Evolutionary conservation across 1,139 yeast genomes (phyloP).

Genomic region (Candida sp.): DNA sequence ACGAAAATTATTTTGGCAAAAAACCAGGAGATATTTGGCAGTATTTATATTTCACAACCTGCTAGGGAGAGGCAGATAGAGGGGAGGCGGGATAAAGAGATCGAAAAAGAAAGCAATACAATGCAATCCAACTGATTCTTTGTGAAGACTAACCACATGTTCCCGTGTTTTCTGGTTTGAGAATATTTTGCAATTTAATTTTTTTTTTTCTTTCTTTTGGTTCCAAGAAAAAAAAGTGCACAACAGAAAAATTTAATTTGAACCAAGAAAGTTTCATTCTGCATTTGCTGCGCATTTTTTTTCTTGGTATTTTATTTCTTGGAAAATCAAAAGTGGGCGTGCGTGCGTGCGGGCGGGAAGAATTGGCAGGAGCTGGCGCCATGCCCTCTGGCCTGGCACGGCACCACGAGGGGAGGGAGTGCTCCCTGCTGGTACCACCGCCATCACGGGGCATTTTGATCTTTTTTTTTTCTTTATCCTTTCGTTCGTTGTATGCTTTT

Average conservation of each 20-base stretch:
- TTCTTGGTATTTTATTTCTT: not conserved
- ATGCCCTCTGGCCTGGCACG: no score
- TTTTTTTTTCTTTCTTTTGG: not conserved
- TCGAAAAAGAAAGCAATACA: not conserved
- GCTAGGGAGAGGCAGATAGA: not conserved
- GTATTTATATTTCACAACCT: not conserved
- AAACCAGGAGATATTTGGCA: not conserved
- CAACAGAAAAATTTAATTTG: no score
- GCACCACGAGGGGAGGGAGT: no score
- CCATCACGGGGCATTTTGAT: no score
- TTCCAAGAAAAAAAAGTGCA: constrained; percentile 1
- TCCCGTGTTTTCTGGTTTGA: not conserved
- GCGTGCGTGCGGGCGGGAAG: no score
- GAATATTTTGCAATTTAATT: not conserved
- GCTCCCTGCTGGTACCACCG: no score
- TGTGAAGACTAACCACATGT: not conserved
- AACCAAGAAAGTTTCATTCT: not conserved
- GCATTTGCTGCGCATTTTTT: not conserved
- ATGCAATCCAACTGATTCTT: not conserved
- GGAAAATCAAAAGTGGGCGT: no score
- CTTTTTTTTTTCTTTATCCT: no score
- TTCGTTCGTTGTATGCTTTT: no score
- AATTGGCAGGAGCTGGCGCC: no score
- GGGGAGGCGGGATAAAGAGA: not conserved
- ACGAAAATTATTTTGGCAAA: not conserved